Evolutionary conservation across 2,329 filamentous ascomycete species (phyloP).

Genomic region (Drechslerella coelobrocha): DNA sequence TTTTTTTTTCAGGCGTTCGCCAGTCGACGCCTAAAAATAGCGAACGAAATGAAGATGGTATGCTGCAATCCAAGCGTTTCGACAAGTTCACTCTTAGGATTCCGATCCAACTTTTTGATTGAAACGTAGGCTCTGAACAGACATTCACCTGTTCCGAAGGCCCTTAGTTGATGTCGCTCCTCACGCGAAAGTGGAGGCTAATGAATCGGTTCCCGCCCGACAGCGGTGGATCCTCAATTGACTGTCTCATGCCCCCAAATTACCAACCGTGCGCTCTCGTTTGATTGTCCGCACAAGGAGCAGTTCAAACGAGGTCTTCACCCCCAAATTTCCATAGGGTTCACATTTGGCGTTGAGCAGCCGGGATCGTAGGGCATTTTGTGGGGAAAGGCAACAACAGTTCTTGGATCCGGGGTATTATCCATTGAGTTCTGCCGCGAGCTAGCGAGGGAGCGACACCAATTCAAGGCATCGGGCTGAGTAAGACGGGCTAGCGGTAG

Average conservation of each 20-base stretch:
- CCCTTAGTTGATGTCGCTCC: not conserved
- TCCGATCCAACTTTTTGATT: not conserved
- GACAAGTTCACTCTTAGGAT: not conserved
- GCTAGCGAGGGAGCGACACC: slow-evolving; percentile 1
- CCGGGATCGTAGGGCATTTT: slow-evolving; percentile 26
- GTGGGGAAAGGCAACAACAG: slow-evolving; percentile 32
- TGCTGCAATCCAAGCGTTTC: not conserved
- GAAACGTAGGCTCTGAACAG: too few relatives aligned
- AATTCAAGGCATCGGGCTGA: not conserved
- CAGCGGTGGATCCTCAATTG: slow-evolving; percentile 2
- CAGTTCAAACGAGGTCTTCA: not conserved
- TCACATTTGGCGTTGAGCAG: not conserved
- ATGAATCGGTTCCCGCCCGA: slow-evolving; percentile 2
- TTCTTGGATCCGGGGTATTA: slow-evolving; percentile 39
- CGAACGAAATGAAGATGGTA: not conserved
- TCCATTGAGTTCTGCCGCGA: slow-evolving; percentile 13
- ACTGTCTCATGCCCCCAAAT: not conserved
- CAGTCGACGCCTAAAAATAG: slow-evolving; percentile 1
- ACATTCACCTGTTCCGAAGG: too few relatives aligned
- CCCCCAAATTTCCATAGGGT: not conserved
- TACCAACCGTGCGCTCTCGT: not conserved
- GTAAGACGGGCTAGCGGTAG: slow-evolving; percentile 2
- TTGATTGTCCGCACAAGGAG: not conserved
- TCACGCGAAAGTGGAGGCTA: slow-evolving; percentile 1
- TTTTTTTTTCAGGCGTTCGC: slow-evolving; percentile 3